Evolutionary conservation across 106 monocot genomes (phyloP), one percentile per base, ranked within the genome.

Genomic region (Iris macrosiphon): DNA sequence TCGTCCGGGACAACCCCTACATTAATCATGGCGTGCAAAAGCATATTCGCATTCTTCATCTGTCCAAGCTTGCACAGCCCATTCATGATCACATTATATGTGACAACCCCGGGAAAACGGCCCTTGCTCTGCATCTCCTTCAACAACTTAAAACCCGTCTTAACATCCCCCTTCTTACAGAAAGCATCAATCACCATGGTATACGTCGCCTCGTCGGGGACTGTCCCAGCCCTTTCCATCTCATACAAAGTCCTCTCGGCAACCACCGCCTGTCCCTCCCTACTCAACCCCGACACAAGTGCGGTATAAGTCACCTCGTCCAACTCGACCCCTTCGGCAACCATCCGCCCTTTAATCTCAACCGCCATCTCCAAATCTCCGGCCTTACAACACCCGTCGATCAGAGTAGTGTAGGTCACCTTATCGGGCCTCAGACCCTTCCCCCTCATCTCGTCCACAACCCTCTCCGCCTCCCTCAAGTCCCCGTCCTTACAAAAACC

Each of bases 11-110:
- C 62, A n/a, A 88, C 80, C n/a, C 93, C 88, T 14, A 76, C 37
- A 71, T 84, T 81, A 40, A 75, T 72, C 93, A 93, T 88, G 0
- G 84, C 80, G 70, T 84, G 64, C 40, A 93, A 52, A 31, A 88
- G 81, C 81, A 81, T 76, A 4, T 81, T 60, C 1, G 88, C 88
- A 69, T 93, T 88, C 69, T 81, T 84, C 93, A 88, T 78, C 58
- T 88, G 88, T 11, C 93, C 88, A 49, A 81, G 62, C 64, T 78
- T 93, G 67, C 88, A 93, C 6, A 88, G 60, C 16, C 88, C 93
- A 61, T 80, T 75, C 78, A 93, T 68, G 24, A 88, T 55, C 51
- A 72, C 75, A 68, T 93, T 93, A 59, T 93, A 93, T 13, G 80
- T 84, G 30, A 80, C 60, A 35, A 83, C 82, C 31, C 77, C 87